Evolutionary conservation across 23 red algal genomes (phyloP), one percentile per base, ranked within the genome.

Genomic region (Gracilaria gracilis): DNA sequence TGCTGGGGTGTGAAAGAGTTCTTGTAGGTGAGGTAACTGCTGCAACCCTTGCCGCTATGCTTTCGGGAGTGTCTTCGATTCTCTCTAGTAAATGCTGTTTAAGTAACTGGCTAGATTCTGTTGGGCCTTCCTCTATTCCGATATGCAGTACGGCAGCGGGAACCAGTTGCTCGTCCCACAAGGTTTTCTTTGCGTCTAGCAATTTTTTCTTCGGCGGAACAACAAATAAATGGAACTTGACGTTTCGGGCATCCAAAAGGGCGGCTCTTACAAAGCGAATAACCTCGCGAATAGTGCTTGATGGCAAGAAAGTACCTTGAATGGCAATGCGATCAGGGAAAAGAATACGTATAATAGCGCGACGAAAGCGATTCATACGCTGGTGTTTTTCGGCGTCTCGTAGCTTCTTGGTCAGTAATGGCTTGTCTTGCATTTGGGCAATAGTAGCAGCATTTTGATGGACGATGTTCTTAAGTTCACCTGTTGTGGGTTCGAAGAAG

Each of bases 151-250:
- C 31, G 11, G 92, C 92, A 31, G 83, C 83, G 28, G 92, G 83
- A 34, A 81, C 92, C 4, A 94, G 51, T 31, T 83, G 67, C 83
- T 88, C 72, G 58, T 77, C 77, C 83, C 92, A 94, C 9, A 88
- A 29, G 35, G 83, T 94, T 69, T 67, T 76, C 53, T 88, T 58
- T 15, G 82, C 32, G 24, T 94, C 75, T 12, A 38, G 9, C 5
- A 94, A 58, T n/a, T 79, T 59, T 20, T 32, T 80, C 83, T 88
- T 94, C 13, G 92, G 92, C 13, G 92, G 92, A 27, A 87, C 84
- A 25, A 94, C 92, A 74, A 88, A 94, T 36, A 94, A 62, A 73
- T 88, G 62, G 74, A 88, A 80, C n/a, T 80, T 77, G 34, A 88
- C 75, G 53, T 83, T 78, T 51, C 67, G 76, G 1, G 82, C 65